Evolutionary conservation across 2,329 filamentous ascomycete genomes (phyloP).

Genomic region (Nectriaceae sp.): DNA sequence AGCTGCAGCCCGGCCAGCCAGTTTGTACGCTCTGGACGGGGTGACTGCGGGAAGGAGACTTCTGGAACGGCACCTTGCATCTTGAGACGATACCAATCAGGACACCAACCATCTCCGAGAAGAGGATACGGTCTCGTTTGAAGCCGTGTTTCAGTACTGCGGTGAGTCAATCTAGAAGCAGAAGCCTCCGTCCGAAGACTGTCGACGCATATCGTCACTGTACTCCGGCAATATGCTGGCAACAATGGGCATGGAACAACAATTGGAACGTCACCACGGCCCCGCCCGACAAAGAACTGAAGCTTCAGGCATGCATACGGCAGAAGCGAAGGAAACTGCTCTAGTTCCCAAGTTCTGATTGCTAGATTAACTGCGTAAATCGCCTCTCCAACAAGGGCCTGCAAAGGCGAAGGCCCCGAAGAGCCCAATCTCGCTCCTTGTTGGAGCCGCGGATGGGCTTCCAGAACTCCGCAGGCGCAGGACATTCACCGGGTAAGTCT

Average conservation of each 20-base stretch:
- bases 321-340: slow-evolving; percentile 17
- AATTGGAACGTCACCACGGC: slow-evolving; percentile 20
- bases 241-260: slow-evolving; percentile 22
- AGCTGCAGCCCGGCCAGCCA: slow-evolving; percentile 17
- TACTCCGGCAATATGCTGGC: slow-evolving; percentile 18
- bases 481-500: slow-evolving; percentile 17
- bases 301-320: slow-evolving; percentile 13
- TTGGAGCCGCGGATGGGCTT: slow-evolving; percentile 13
- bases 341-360: slow-evolving; percentile 27
- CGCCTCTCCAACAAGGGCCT: slow-evolving; percentile 14
- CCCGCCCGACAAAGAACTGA: slow-evolving; percentile 16
- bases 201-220: slow-evolving; percentile 21
- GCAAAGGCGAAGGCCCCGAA: not conserved
- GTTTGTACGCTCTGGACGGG: slow-evolving; percentile 26
- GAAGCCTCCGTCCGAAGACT: slow-evolving; percentile 5
- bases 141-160: slow-evolving; percentile 14
- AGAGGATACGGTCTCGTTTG: slow-evolving; percentile 20
- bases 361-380: slow-evolving; percentile 15
- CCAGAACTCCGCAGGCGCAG: slow-evolving; percentile 27
- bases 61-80: slow-evolving; percentile 34
- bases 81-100: slow-evolving; percentile 27
- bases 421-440: slow-evolving; percentile 5
- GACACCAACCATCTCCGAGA: slow-evolving; percentile 19
- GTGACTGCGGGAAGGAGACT: slow-evolving; percentile 26
- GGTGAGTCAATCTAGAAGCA: slow-evolving; percentile 24